Evolutionary conservation across 306 rosid species (phyloP), one percentile per base, ranked within the genome.

Genomic region (Dalbergia cultrata): DNA sequence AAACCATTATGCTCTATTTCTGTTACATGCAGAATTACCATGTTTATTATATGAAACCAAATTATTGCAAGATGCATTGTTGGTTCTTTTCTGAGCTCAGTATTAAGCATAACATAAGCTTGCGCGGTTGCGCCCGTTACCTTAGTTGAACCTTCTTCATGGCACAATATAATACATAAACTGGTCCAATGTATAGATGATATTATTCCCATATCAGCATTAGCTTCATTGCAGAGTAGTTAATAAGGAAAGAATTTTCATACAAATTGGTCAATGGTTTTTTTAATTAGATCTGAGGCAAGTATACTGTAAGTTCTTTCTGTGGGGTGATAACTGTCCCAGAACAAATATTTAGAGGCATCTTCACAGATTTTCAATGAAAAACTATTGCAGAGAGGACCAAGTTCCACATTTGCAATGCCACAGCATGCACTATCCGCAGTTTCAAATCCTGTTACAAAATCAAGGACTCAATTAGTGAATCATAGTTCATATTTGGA

Each of bases 291-390:
- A 5, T 74, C n/a, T 63, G 64, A 4, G 64, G 41, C 3, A 56
- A 88, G 22, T 5, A 76, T 34, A 53, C 2, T 17, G 43, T 80
- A 90, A 16, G 81, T 52, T 43, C 9, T 80, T 33, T 86, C 81
- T 0, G 93, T 41, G 45, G 92, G 97, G 52, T 90, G 97, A 52
- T 70, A 79, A 75, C 94, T 83, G 77, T 92, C 95, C 97, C 95
- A 89, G 39, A 90, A 90, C 44, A 92, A 66, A 82, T 89, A 90
- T 52, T 87, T 72, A 47, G 83, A 63, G 8, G 87, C 83, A 72
- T 90, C 22, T 4, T 58, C 8, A 63, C 93, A 92, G 6, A 86
- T 54, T 14, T 8, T 26, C 4, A 63, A 52, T 8, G 81, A 7
- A 9, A 67, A 50, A 35, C 60, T 69, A 8, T 76, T 89, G 49